These are phyloP conservation scores for Trichoderma arundinaceum DNA, from an alignment of 2,329 filamentous ascomycete species.

Conservation along the genomic window DNA sequence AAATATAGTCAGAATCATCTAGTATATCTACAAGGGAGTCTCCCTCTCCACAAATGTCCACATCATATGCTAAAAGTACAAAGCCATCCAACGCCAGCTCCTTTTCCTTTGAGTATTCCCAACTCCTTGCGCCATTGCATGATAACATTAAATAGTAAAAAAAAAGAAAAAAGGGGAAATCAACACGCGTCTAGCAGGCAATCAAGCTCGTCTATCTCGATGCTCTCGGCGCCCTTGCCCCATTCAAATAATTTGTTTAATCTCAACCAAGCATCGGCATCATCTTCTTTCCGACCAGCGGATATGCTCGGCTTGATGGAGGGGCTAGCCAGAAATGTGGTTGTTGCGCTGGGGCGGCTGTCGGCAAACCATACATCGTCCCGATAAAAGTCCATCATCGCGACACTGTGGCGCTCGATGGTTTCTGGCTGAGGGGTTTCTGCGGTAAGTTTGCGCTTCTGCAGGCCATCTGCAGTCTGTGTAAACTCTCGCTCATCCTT, in stretches of 20 bases:
- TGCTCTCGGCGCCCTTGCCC: slow-evolving; percentile 80
- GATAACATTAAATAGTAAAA: slow-evolving; percentile 24
- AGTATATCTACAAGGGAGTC: slow-evolving; percentile 41
- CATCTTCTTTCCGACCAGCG: slow-evolving; percentile 46
- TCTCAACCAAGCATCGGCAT: slow-evolving; percentile 50
- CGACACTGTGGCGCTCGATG: slow-evolving; percentile 39
- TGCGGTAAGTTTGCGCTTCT: slow-evolving; percentile 64
- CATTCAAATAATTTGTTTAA: slow-evolving; percentile 55
- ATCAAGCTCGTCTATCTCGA: slow-evolving; percentile 93
- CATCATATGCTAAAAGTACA: slow-evolving; percentile 36
- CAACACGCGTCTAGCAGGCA: slow-evolving; percentile 78
- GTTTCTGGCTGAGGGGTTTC: slow-evolving; percentile 43
- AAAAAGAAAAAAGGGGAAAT: slow-evolving; percentile 7
- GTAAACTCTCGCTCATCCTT: slow-evolving; percentile 97
- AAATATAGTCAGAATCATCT: slow-evolving; percentile 37
- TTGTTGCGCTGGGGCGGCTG: slow-evolving; percentile 44
- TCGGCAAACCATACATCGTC: slow-evolving; percentile 63
- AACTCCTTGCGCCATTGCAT: slow-evolving; percentile 29
- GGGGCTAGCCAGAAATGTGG: slow-evolving; percentile 59
- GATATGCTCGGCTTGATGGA: slow-evolving; percentile 52
- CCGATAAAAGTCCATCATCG: slow-evolving; percentile 44
- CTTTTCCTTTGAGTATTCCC: slow-evolving; percentile 21
- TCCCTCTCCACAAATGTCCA: slow-evolving; percentile 39
- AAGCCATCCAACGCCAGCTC: slow-evolving; percentile 27
- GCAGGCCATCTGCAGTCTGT: slow-evolving; percentile 87